These are phyloP conservation scores for Trichoderma atrobrunneum DNA, from an alignment of 2,329 filamentous ascomycete species.

Conservation along the genomic window DNA sequence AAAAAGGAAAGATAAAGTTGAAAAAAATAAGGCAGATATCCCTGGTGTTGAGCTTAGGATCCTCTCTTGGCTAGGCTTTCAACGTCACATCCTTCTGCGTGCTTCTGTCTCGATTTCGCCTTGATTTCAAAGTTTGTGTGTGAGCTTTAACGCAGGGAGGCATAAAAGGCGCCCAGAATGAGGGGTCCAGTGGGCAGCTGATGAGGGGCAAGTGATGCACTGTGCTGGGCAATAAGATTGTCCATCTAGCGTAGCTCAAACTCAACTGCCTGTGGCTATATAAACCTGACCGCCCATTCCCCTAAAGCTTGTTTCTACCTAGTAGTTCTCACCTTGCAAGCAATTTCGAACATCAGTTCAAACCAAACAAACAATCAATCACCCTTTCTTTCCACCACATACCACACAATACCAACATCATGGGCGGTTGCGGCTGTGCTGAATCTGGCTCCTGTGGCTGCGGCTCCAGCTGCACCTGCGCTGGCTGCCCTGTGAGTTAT, in stretches of 20 bases:
- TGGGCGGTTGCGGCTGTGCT: constrained; percentile 44
- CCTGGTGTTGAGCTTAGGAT: not conserved
- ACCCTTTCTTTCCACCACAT: not conserved
- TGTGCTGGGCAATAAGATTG: not conserved
- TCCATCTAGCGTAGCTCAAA: not conserved
- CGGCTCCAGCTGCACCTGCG: constrained; percentile 42
- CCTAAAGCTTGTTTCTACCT: not conserved
- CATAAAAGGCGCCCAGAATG: not conserved
- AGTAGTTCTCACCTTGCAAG: not conserved
- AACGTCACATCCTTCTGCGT: not conserved
- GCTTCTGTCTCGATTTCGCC: not conserved
- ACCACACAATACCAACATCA: constrained; percentile 30
- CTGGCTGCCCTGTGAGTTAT: constrained; percentile 42
- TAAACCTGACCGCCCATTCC: constrained; percentile 13
- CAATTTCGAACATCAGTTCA: not conserved
- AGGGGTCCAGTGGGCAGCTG: not conserved
- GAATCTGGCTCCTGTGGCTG: constrained; percentile 42
- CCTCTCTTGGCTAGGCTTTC: not conserved
- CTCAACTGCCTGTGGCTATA: not conserved
- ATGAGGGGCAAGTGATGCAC: not conserved
- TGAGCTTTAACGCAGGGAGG: not conserved
- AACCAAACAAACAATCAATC: not conserved
- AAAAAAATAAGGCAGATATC: too few relatives aligned
- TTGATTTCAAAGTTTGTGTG: not conserved
- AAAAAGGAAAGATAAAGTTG: not conserved